Percentiles rank a stretch among this genome's conserved stretches.
Conservation (phyloP, 2,329 filamentous ascomycete species). For the Nigrospora sphaerica region DNA sequence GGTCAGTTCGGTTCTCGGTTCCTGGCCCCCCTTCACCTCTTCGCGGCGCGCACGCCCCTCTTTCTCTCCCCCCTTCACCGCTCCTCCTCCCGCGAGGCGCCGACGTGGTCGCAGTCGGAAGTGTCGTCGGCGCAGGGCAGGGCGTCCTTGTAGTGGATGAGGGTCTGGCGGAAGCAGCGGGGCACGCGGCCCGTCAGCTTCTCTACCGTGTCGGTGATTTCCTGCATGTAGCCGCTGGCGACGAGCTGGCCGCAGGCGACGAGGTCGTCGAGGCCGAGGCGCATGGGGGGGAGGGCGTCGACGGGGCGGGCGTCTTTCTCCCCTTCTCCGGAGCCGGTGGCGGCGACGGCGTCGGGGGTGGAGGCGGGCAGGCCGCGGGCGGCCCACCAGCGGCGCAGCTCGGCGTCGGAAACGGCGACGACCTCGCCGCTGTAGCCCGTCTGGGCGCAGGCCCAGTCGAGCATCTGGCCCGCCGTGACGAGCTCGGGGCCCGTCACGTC, state of each 20-base stretch:
- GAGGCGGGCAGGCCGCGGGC: constrained; percentile 7
- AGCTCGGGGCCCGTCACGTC: constrained; percentile 10
- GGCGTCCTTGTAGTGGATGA: constrained; percentile 5
- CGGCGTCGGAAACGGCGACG: constrained; percentile 9
- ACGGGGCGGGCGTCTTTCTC: not conserved
- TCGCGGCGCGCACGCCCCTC: not conserved
- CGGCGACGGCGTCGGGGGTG: constrained; percentile 5
- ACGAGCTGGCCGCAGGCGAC: constrained; percentile 8
- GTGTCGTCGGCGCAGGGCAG: constrained; percentile 5
- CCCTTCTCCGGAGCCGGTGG: constrained; percentile 8
- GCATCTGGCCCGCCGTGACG: constrained; percentile 9
- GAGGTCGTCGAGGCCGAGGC: constrained; percentile 11
- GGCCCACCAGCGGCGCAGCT: constrained; percentile 5
- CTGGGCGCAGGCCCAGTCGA: constrained; percentile 11
- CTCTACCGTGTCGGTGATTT: constrained; percentile 1
- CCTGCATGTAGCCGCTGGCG: constrained; percentile 1
- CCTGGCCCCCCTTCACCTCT: not conserved
- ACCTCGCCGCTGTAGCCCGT: constrained; percentile 10
- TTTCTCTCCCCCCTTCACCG: not conserved
- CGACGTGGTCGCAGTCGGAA: constrained; percentile 1
- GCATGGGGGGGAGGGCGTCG: constrained; percentile 8
- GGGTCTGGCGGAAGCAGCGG: constrained; percentile 3
- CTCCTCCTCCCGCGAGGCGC: not conserved
- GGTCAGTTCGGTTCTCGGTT: not conserved
- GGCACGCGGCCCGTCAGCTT: not conserved